Evolutionary conservation across 1,139 yeast species (phyloP).

Genomic region (Geotrichum aggregatum): DNA sequence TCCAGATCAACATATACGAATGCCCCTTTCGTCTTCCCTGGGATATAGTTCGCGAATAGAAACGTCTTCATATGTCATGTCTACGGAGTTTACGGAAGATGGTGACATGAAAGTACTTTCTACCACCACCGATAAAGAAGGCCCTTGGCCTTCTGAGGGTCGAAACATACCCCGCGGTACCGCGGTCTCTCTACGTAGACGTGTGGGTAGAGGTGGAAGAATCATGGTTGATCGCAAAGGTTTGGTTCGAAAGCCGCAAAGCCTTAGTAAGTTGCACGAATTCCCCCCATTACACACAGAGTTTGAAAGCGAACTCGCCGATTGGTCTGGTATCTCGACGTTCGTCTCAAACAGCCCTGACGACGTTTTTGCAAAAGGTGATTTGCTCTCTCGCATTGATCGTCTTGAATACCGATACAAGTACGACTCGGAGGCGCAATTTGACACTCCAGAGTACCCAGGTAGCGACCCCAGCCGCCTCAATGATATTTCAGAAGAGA

Average conservation of each 20-base stretch:
- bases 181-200: slow-evolving; percentile 57
- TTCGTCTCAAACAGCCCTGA: slow-evolving; percentile 6
- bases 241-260: slow-evolving; percentile 36
- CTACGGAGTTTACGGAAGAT: slow-evolving; percentile 24
- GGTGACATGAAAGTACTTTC: slow-evolving; percentile 29
- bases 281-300: slow-evolving; percentile 22
- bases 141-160: slow-evolving; percentile 28
- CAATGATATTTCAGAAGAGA: slow-evolving; percentile 78
- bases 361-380: slow-evolving; percentile 31
- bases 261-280: slow-evolving; percentile 6
- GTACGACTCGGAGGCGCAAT: slow-evolving; percentile 62
- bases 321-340: slow-evolving; percentile 8
- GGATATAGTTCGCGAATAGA: slow-evolving; percentile 35
- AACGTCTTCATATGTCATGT: slow-evolving; percentile 29
- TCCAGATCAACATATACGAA: slow-evolving; percentile 27
- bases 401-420: slow-evolving; percentile 70
- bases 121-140: slow-evolving; percentile 28
- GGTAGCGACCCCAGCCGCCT: slow-evolving; percentile 62
- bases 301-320: slow-evolving; percentile 31
- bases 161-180: slow-evolving; percentile 35
- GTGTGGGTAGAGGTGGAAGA: slow-evolving; percentile 70
- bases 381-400: slow-evolving; percentile 31
- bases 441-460: slow-evolving; percentile 51
- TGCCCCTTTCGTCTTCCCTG: slow-evolving; percentile 33
- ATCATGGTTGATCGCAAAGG: slow-evolving; percentile 69